A percentile compares a stretch with the other conserved stretches of the same genome.
These are phyloP conservation scores for Phytophthora sp. DNA, from an alignment of 352 stramenopile genomes.

Conservation along the genomic window DNA sequence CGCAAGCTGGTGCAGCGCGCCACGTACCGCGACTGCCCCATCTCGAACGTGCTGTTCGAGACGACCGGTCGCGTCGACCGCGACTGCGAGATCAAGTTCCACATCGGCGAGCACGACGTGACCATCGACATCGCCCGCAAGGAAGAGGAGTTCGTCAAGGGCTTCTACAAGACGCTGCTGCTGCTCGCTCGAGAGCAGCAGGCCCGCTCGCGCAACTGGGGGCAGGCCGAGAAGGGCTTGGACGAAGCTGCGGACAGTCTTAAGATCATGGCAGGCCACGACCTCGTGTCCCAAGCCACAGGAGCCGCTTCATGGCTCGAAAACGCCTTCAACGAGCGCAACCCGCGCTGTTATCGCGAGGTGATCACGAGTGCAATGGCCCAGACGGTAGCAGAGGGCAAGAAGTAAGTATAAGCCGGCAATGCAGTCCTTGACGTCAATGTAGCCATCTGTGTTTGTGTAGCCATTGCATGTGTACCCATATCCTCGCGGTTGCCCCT, in stretches of 20 bases:
- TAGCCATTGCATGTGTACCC: too few relatives aligned
- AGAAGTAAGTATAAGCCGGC: constrained; percentile 29
- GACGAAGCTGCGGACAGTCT: constrained; percentile 37
- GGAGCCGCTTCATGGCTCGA: constrained; percentile 37
- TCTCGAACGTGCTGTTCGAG: constrained; percentile 51
- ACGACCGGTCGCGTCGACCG: constrained; percentile 60
- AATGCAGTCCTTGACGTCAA: too few relatives aligned
- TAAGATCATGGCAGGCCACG: constrained; percentile 33
- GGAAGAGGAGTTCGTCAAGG: constrained; percentile 50
- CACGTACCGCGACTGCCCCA: constrained; percentile 44
- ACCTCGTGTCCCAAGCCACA: constrained; percentile 34
- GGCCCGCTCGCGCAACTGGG: constrained; percentile 36
- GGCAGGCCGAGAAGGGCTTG: constrained; percentile 35
- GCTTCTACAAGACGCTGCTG: constrained; percentile 59
- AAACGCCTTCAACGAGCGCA: constrained; percentile 34
- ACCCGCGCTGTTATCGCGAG: constrained; percentile 43
- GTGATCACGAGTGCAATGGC: constrained; percentile 24
- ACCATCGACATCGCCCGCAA: constrained; percentile 63
- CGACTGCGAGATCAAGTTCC: constrained; percentile 74
- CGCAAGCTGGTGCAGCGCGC: constrained; percentile 47
- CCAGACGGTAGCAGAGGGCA: constrained; percentile 20
- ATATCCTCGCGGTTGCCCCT: background rate
- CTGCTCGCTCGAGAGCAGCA: constrained; percentile 51
- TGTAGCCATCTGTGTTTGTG: too few relatives aligned
- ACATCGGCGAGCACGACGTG: constrained; percentile 40